A percentile compares a stretch with the other conserved stretches of the same genome.
Conservation (phyloP, 371 early-diverging fungal genomes). For the Apophysomyces elegans region DNA sequence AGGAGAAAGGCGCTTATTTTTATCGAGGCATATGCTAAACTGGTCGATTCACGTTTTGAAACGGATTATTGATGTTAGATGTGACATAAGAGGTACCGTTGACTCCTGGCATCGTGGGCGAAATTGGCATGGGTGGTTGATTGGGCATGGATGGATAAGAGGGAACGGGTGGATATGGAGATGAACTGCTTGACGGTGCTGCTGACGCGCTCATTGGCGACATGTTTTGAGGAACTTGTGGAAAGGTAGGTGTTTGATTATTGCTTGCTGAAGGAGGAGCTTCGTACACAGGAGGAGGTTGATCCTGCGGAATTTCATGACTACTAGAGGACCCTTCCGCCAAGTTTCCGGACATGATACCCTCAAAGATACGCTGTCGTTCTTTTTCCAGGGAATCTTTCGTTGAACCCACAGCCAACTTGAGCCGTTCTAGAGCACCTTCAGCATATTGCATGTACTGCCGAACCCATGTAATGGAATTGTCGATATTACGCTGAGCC, state of each 20-base stretch:
- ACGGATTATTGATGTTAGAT: neutral
- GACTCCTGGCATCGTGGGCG: neutral
- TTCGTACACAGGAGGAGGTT: constrained; percentile 31
- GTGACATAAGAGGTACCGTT: constrained; percentile 1
- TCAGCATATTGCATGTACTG: constrained; percentile 26
- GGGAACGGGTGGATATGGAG: neutral
- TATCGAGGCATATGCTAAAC: neutral
- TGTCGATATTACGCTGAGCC: constrained; percentile 18
- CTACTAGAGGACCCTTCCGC: constrained; percentile 10
- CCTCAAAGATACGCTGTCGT: constrained; percentile 26
- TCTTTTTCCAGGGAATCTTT: constrained; percentile 22
- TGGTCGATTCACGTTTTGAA: constrained; percentile 4
- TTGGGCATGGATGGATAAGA: neutral
- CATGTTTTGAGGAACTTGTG: neutral
- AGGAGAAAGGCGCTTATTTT: neutral
- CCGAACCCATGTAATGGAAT: constrained; percentile 24
- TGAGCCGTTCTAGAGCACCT: constrained; percentile 22
- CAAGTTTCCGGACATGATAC: constrained; percentile 16
- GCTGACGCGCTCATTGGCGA: neutral
- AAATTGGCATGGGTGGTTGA: neutral
- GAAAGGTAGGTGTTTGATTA: neutral
- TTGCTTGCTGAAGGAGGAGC: constrained; percentile 15
- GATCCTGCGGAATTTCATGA: constrained; percentile 3
- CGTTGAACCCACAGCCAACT: constrained; percentile 19
- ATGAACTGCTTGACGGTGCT: neutral